Evolutionary conservation across 192 early-diverging fungal species (phyloP).

Genomic region (Gaertneriomyces sp.): DNA sequence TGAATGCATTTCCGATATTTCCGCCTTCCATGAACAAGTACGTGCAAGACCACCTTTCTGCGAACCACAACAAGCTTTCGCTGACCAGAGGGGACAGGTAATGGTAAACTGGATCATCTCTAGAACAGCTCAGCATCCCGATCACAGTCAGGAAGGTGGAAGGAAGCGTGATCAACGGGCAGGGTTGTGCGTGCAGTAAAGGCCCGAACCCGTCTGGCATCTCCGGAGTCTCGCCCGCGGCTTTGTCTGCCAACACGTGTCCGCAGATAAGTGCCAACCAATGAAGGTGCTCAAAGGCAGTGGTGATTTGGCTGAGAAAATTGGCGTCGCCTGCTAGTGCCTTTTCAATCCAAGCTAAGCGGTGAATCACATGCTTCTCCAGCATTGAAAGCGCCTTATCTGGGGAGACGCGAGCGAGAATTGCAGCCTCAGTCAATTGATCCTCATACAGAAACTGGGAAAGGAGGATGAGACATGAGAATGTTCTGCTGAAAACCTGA

Average conservation of each 20-base stretch:
- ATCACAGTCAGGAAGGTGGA: too few species aligned
- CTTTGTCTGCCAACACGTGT: conserved; percentile 66
- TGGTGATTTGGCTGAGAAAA: conserved; percentile 19
- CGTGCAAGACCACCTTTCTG: conserved; percentile 68
- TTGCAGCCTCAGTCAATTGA: conserved; percentile 64
- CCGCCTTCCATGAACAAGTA: conserved; percentile 60
- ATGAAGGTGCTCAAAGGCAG: conserved; percentile 65
- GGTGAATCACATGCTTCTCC: conserved; percentile 49
- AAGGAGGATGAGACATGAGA: background rate
- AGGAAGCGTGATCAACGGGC: too few species aligned
- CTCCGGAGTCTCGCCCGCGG: conserved; percentile 63
- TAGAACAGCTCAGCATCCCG: too few species aligned
- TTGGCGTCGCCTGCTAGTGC: conserved; percentile 44
- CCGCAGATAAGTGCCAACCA: conserved; percentile 70
- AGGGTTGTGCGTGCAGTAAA: too few species aligned
- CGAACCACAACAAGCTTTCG: conserved; percentile 70
- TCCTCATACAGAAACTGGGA: conserved; percentile 64
- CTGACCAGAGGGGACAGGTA: conserved; percentile 50
- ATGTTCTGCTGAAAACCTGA: too few species aligned
- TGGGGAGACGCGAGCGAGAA: conserved; percentile 58
- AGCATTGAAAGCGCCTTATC: conserved; percentile 48
- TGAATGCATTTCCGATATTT: conserved; percentile 27
- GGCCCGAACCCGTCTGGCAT: conserved; percentile 41
- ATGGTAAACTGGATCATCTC: too few species aligned
- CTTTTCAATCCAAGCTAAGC: conserved; percentile 41